These are phyloP conservation scores for Andrographis paniculata DNA, from an alignment of 305 asterid genomes.

Conservation along the genomic window DNA sequence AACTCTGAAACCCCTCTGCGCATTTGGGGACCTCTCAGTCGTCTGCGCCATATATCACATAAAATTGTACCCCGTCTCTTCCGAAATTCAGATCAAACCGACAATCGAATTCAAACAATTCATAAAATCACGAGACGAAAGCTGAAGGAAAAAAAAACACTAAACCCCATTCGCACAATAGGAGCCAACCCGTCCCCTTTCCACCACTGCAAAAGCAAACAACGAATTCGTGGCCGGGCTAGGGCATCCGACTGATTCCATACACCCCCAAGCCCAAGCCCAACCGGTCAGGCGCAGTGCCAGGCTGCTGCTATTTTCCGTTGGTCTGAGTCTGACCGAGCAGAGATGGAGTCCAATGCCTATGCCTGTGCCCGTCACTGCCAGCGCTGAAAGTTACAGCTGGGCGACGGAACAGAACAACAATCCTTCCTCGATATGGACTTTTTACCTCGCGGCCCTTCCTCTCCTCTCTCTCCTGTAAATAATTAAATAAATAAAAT, in stretches of 20 bases:
- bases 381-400: too few species aligned
- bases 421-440: too few species aligned
- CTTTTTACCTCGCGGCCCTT: too few species aligned
- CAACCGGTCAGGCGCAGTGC: too few species aligned
- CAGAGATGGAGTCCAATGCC: too few species aligned
- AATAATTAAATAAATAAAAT: too few species aligned
- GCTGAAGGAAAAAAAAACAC: slow-evolving; percentile 11
- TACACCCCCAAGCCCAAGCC: slow-evolving; percentile 2
- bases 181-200: slow-evolving; percentile 19
- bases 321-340: too few species aligned
- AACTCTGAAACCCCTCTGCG: slow-evolving; percentile 53
- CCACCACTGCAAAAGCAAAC: slow-evolving; percentile 29
- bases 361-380: too few species aligned
- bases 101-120: slow-evolving; percentile 10
- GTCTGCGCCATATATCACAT: slow-evolving; percentile 53
- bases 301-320: slow-evolving; percentile 14
- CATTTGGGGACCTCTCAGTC: slow-evolving; percentile 55
- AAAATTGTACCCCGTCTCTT: slow-evolving; percentile 19
- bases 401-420: too few species aligned
- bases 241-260: slow-evolving; percentile 10
- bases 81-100: slow-evolving; percentile 40
- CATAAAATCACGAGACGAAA: slow-evolving; percentile 18
- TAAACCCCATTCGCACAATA: slow-evolving; percentile 24
- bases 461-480: too few species aligned
- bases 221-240: slow-evolving; percentile 31